Percentiles rank a stretch among this genome's conserved stretches.
Evolutionary conservation across 768 basidiomycete species (phyloP).

Genomic region (Suillus subluteus): DNA sequence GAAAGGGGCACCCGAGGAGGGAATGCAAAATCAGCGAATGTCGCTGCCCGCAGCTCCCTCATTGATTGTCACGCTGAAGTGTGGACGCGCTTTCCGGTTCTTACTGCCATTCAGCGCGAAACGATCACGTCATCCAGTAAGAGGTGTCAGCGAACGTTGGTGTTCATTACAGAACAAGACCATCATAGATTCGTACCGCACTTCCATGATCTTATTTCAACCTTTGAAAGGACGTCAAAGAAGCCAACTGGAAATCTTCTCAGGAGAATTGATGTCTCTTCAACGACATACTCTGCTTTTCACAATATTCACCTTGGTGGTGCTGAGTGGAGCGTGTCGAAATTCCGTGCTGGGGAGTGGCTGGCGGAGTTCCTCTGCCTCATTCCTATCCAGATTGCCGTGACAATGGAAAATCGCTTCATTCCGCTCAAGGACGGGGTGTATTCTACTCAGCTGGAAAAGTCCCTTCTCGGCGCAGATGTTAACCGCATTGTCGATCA

Average conservation of each 20-base stretch:
- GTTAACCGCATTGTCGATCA: constrained; percentile 57
- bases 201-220: constrained; percentile 46
- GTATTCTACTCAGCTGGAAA: constrained; percentile 51
- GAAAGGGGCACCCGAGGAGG: constrained; percentile 38
- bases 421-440: constrained; percentile 64
- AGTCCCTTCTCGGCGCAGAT: constrained; percentile 58
- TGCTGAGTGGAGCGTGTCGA: constrained; percentile 36
- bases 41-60: constrained; percentile 49
- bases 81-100: constrained; percentile 64
- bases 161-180: constrained; percentile 47
- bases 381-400: constrained; percentile 66
- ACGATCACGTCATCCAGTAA: constrained; percentile 41
- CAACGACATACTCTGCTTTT: constrained; percentile 36
- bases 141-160: constrained; percentile 39
- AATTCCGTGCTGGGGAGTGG: constrained; percentile 60
- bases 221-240: constrained; percentile 51
- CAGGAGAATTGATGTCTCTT: constrained; percentile 39
- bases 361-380: constrained; percentile 61
- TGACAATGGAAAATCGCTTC: constrained; percentile 63
- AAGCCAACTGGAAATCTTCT: constrained; percentile 56
- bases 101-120: constrained; percentile 52
- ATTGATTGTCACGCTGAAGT: constrained; percentile 59
- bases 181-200: constrained; percentile 42
- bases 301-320: constrained; percentile 16
- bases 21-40: constrained; percentile 17